Percentiles rank a stretch among this genome's conserved stretches.
These are phyloP conservation scores for Kuraishia borneana DNA, from an alignment of 805 yeast species.

Conservation along the genomic window DNA sequence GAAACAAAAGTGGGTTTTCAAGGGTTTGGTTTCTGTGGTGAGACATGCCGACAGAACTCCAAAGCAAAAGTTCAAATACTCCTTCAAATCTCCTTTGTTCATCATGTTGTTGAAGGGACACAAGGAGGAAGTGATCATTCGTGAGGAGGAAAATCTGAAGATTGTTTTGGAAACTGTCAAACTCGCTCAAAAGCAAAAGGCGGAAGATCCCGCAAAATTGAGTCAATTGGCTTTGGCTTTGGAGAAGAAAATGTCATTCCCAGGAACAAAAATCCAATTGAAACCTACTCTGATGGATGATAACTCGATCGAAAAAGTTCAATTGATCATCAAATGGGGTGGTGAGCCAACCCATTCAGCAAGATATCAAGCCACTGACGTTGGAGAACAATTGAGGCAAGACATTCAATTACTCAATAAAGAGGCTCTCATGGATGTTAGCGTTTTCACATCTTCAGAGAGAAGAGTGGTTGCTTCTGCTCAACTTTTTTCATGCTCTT, in stretches of 20 bases:
- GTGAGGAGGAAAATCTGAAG: conserved; percentile 77
- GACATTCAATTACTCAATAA: conserved; percentile 80
- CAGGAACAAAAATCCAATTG: conserved; percentile 93
- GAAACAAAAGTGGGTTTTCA: conserved; percentile 91
- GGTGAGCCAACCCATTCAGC: conserved; percentile 99
- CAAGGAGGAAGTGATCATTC: conserved; percentile 88
- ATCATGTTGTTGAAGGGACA: conserved; percentile 85
- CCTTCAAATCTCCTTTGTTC: conserved; percentile 81
- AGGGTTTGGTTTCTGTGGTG: conserved; percentile 82
- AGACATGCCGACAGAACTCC: conserved; percentile 99
- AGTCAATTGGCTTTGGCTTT: conserved; percentile 70
- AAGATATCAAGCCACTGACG: conserved; percentile 83
- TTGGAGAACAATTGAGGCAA: conserved; percentile 93
- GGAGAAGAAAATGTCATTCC: conserved; percentile 79
- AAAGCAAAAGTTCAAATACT: conserved; percentile 92
- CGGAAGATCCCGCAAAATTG: conserved; percentile 75
- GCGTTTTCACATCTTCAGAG: conserved; percentile 84
- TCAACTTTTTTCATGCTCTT: conserved; percentile 67
- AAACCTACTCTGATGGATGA: conserved; percentile 71
- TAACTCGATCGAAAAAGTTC: conserved; percentile 82
- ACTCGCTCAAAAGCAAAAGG: conserved; percentile 64
- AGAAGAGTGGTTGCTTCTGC: conserved; percentile 93
- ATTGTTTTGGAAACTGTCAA: conserved; percentile 79
- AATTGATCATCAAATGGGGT: conserved; percentile 95
- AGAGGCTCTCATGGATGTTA: conserved; percentile 74